These are phyloP conservation scores for Pelagophyceae sp. DNA, from an alignment of 352 stramenopile species.

Conservation along the genomic window DNA sequence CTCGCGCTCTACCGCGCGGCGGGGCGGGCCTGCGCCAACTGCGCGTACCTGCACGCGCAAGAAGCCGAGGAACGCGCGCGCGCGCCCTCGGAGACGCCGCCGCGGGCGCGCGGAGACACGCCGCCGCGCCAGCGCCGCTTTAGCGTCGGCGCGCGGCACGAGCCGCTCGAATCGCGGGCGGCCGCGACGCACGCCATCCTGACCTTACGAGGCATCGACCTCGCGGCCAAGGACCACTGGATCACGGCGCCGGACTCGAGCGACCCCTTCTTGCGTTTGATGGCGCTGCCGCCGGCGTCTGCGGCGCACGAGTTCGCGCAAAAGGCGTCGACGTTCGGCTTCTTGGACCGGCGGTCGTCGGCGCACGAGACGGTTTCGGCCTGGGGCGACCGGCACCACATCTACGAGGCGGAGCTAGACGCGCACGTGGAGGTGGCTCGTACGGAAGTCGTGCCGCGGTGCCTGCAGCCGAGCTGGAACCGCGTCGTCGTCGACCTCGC, in stretches of 20 bases:
- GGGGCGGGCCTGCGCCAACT: neutral
- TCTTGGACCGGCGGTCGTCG: neutral
- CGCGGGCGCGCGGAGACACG: too few relatives aligned
- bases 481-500: too few relatives aligned
- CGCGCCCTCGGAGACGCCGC: too few relatives aligned
- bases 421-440: neutral
- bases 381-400: neutral
- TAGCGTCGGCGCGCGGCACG: too few relatives aligned
- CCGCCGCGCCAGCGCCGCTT: too few relatives aligned
- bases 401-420: neutral
- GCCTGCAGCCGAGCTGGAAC: neutral
- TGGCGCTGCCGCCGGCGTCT: neutral
- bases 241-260: neutral
- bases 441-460: neutral
- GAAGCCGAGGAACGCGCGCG: too few relatives aligned
- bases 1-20: neutral
- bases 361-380: neutral
- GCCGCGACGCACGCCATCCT: neutral
- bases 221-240: neutral
- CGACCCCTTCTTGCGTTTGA: neutral
- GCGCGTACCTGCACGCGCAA: neutral
- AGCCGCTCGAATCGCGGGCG: neutral
- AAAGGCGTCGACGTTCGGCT: neutral
- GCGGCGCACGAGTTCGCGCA: neutral
- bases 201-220: neutral